Evolutionary conservation across 2,329 filamentous ascomycete species (phyloP).

Genomic region (Pseudophaeomoniella oleicola): DNA sequence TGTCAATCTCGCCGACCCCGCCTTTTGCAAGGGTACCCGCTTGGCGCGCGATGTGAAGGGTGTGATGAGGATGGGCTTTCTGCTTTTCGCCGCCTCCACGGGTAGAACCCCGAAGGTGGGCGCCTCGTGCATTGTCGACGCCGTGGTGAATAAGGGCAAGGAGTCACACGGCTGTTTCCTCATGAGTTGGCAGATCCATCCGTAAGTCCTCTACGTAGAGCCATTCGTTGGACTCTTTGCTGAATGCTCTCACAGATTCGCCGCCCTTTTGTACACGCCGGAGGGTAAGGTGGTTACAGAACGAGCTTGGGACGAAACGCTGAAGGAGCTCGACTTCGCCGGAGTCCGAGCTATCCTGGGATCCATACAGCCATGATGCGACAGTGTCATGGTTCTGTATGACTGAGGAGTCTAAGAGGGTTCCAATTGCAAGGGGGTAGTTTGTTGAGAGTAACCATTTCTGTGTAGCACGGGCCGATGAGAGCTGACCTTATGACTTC

Average conservation of each 20-base stretch:
- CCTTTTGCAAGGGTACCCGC: conserved; percentile 26
- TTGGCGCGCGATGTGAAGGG: conserved; percentile 20
- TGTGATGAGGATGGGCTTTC: conserved; percentile 7
- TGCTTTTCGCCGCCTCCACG: conserved; percentile 12
- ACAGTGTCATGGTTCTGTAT: no score
- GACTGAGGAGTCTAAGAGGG: no score
- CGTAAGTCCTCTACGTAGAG: conserved; percentile 21
- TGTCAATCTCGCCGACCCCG: conserved; percentile 35
- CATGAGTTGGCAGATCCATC: conserved; percentile 31
- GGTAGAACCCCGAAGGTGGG: conserved; percentile 23
- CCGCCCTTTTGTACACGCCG: conserved; percentile 9
- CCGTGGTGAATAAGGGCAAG: conserved; percentile 27
- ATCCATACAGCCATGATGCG: no score
- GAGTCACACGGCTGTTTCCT: conserved; percentile 38
- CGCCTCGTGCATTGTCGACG: conserved; percentile 34
- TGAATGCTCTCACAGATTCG: conserved; percentile 13
- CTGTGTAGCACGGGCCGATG: no score
- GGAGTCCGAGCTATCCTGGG: conserved; percentile 6
- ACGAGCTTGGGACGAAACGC: conserved; percentile 20
- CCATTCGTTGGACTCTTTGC: background rate
- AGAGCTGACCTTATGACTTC: no score
- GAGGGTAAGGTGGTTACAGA: conserved; percentile 21
- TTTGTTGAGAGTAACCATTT: no score
- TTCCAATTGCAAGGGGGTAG: no score
- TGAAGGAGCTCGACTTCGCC: conserved; percentile 11